Evolutionary conservation across 2,329 filamentous ascomycete species (phyloP).

Genomic region (Xylariaceae sp.): DNA sequence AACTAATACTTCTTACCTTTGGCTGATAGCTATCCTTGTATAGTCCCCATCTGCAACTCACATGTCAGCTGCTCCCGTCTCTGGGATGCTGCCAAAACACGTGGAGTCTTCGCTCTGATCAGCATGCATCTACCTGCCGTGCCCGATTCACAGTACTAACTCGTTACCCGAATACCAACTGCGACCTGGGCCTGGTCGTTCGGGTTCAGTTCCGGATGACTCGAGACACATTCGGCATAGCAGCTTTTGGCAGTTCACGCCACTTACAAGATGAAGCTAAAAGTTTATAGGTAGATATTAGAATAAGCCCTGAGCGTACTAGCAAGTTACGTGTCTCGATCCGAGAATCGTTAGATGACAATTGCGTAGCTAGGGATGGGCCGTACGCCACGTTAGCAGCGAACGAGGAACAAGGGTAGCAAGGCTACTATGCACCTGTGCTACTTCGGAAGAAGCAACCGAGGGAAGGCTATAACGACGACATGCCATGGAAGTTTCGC

Average conservation of each 20-base stretch:
- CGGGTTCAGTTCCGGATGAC: no score
- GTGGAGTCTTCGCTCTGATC: not conserved
- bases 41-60: constrained; percentile 35
- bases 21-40: not conserved
- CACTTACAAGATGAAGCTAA: no score
- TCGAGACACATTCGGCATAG: no score
- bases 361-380: not conserved
- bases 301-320: no score
- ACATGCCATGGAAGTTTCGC: no score
- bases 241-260: no score
- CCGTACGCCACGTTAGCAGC: not conserved
- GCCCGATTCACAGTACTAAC: no score
- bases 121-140: constrained; percentile 44
- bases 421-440: constrained; percentile 43
- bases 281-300: no score
- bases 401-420: constrained; percentile 43
- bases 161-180: not conserved
- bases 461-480: not conserved
- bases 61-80: constrained; percentile 50
- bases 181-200: no score
- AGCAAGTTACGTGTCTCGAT: no score
- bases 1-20: no score
- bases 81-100: not conserved
- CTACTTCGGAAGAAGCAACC: constrained; percentile 38
- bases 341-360: not conserved